Base-by-base conservation (phyloP, 257 asterid genomes). In the Schizonepeta tenuifolia region DNA sequence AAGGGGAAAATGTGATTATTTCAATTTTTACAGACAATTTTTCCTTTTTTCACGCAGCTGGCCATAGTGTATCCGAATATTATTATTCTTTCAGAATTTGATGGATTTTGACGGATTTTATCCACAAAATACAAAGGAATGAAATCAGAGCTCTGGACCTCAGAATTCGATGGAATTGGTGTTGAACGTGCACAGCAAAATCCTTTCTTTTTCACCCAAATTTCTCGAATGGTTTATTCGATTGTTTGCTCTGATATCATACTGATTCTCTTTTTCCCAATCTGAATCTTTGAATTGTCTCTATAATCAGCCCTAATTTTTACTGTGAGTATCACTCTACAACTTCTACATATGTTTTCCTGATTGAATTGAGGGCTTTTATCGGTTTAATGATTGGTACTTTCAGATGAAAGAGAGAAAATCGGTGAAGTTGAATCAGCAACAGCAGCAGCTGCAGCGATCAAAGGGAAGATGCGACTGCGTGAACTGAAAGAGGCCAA, bases 381-480 rank as follows among this genome's bases (percentile, higher is more conserved):
- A 62, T 40, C 77, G 24, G 70, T 56, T 60, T 57, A 9, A 4
- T 65, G 38, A 60, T 71, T 36, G 58, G 33, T 54, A 41, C 77
- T 55, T 75, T 62, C 76, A 70, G 77, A 87, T 93, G 97, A 93
- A 84, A 61, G 96, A 93, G 67, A 89, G 98, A 80, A 93, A 93
- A 83, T 78, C 91, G 51, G 82, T 79, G 47, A 93, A 93, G 82
- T 78, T 69, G 70, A 84, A 82, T 80, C 67, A 26, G 44, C 82
- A 80, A 33, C 88, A 77, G 56, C 92, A 79, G 65, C 62, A 22
- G 74, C 76, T 21, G 71, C 77, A 50, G 24, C 83, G n/a, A n/a
- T n/a, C n/a, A n/a, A n/a, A n/a, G n/a, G n/a, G n/a, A n/a, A n/a
- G n/a, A n/a, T n/a, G n/a, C n/a, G n/a, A n/a, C n/a, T n/a, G n/a